These are phyloP conservation scores for Eucalyptus leucophloia DNA, from an alignment of 345 rosid species.

Conservation along the genomic window DNA sequence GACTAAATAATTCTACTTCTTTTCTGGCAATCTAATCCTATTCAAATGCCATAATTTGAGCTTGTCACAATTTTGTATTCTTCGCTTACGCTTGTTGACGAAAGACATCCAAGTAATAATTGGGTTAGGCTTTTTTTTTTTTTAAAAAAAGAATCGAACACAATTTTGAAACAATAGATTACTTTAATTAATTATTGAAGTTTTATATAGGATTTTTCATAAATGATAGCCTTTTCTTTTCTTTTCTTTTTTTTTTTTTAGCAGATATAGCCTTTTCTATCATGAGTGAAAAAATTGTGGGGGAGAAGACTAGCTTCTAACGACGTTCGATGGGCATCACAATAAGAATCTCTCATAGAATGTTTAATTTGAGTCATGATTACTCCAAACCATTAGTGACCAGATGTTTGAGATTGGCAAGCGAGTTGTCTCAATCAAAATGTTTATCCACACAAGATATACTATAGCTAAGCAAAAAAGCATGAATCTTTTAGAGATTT, in stretches of 20 bases:
- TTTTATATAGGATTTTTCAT: not conserved
- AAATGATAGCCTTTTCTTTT: not conserved
- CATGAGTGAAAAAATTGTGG: not conserved
- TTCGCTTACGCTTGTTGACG: not conserved
- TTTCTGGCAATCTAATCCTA: not conserved
- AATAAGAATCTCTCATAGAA: fast-evolving
- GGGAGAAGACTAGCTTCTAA: fast-evolving
- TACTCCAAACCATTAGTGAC: too few relatives aligned
- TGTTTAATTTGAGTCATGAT: not conserved
- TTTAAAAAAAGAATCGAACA: not conserved
- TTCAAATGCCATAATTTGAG: not conserved
- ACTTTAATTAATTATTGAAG: fast-evolving
- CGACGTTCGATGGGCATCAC: fast-evolving
- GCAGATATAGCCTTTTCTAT: not conserved
- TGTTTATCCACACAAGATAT: not conserved
- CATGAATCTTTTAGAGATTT: not conserved
- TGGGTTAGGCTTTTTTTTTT: not conserved
- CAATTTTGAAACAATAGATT: too few relatives aligned
- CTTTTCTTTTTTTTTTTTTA: fast-evolving
- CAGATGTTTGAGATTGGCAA: fast-evolving
- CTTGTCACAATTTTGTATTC: not conserved
- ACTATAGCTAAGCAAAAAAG: too few relatives aligned
- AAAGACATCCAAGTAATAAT: not conserved
- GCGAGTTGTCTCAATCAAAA: not conserved
- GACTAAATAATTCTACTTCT: not conserved